These are phyloP conservation scores for Pleurotus platypus DNA, from an alignment of 768 basidiomycete species.

Conservation along the genomic window DNA sequence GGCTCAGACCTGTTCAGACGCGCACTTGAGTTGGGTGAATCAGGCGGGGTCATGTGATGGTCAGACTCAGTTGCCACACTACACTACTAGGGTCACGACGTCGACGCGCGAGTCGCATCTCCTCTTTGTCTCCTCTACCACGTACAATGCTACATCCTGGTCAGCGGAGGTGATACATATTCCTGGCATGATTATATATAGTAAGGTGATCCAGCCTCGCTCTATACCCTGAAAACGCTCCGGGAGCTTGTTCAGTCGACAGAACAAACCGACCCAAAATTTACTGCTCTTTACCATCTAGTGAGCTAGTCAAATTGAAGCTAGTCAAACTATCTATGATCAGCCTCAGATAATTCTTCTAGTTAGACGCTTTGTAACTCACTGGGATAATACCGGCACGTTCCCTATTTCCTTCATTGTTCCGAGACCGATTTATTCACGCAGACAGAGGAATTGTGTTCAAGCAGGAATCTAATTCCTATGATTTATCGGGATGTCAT, in stretches of 20 bases:
- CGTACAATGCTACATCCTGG: neutral
- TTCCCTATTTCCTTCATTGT: conserved; percentile 39
- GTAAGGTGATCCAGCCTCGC: conserved; percentile 32
- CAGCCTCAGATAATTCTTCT: conserved; percentile 72
- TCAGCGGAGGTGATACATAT: neutral
- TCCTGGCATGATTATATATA: conserved; percentile 1
- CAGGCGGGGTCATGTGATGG: no score
- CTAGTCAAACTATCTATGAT: neutral
- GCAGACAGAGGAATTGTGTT: conserved; percentile 26
- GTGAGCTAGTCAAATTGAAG: neutral
- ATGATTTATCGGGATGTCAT: conserved; percentile 67
- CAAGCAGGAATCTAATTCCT: conserved; percentile 62
- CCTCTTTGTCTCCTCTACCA: no score
- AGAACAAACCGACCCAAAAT: conserved; percentile 48
- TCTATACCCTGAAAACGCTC: conserved; percentile 54
- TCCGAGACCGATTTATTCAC: conserved; percentile 30
- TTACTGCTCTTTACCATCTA: no score
- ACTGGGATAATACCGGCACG: conserved; percentile 77
- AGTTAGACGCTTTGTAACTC: conserved; percentile 50
- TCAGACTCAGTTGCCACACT: no score
- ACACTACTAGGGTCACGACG: no score
- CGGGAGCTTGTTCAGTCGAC: conserved; percentile 43
- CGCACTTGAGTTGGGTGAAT: no score
- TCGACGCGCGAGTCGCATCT: no score
- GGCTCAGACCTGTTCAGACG: no score